These are phyloP conservation scores for Cochlearia excelsa DNA, from an alignment of 345 rosid species.

Conservation along the genomic window DNA sequence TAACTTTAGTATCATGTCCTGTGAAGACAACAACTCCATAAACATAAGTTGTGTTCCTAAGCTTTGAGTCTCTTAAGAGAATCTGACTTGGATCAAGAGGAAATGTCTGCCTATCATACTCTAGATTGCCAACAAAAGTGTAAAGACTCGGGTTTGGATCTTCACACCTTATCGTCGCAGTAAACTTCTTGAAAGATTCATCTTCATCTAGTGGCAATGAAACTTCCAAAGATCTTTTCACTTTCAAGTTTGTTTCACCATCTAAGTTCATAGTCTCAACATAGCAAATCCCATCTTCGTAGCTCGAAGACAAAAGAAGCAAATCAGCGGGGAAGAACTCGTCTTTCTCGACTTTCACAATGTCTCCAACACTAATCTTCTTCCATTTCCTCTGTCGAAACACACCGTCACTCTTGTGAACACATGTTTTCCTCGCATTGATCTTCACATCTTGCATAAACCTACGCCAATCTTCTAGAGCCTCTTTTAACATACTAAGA, in stretches of 20 bases:
- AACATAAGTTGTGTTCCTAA: constrained; percentile 52
- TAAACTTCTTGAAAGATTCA: constrained; percentile 59
- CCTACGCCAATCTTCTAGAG: constrained; percentile 93
- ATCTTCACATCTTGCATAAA: constrained; percentile 88
- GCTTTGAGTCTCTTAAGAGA: constrained; percentile 56
- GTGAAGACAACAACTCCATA: constrained; percentile 86
- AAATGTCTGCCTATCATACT: constrained; percentile 63
- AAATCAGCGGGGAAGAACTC: too few relatives aligned
- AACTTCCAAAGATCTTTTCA: constrained; percentile 49
- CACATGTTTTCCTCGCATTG: constrained; percentile 57
- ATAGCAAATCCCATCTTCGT: too few relatives aligned
- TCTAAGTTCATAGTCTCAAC: too few relatives aligned
- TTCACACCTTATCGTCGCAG: constrained; percentile 69
- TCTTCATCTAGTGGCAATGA: constrained; percentile 64
- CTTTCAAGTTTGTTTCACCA: too few relatives aligned
- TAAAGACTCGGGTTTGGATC: constrained; percentile 93
- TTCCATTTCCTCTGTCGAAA: constrained; percentile 66
- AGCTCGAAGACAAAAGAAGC: too few relatives aligned
- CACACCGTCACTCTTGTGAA: constrained; percentile 61
- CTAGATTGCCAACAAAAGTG: constrained; percentile 84
- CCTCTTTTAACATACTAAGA: constrained; percentile 91
- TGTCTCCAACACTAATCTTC: constrained; percentile 76
- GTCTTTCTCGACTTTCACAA: constrained; percentile 8
- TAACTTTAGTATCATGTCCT: constrained; percentile 93
- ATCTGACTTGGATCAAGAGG: constrained; percentile 85